Base-by-base conservation (phyloP, 2,329 filamentous ascomycete species). In the Cyphellophora europaea region DNA sequence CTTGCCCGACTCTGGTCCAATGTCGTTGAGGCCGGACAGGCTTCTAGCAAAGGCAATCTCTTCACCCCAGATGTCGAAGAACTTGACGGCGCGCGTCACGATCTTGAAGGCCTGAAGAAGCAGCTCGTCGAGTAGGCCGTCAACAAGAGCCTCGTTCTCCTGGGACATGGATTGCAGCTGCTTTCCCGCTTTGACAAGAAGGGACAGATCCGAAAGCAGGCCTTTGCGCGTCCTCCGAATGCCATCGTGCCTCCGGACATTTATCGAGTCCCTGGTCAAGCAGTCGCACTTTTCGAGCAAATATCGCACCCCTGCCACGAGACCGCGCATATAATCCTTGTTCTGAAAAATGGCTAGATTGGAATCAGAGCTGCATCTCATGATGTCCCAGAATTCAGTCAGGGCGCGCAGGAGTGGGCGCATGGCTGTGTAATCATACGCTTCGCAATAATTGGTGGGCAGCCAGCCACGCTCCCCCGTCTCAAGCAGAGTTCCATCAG, bases 371-470 rank as follows among this genome's bases (percentile, higher is more conserved):
- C 82, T 83, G 52, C 82, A 85, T 50, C 83, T 73, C 48, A 94
- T 72, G 34, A 93, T 65, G 55, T 95, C 88, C 88, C 88, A 95
- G 42, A 96, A 87, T 53, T 91, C 84, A 11, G 91, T 77, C 41
- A 95, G 67, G 1, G 88, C 86, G 49, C 85, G 87, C 21, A 98
- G 67, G 14, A 98, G 69, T 44, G 77, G 87, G 36, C 79, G 76
- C 70, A 96, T 88, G 44, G 87, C 79, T 14, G 86, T 76, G 30
- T 89, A 86, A 47, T 95, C 85, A 56, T 95, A 98, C 6, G 85
- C 74, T 55, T 95, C 88, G 65, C 91, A 98, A 58, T 96, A 98
- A 59, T 98, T 98, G 6, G 91, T 98, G 3, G 91, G 91, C 41
- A 98, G 67, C 91, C 91, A 98, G 43, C 91, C 91, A 48, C 91